A percentile compares a stretch with the other conserved stretches of the same genome.
phyloP scores from a whole-genome alignment of 768 basidiomycete genomes.

The Trametes meyenii region DNA sequence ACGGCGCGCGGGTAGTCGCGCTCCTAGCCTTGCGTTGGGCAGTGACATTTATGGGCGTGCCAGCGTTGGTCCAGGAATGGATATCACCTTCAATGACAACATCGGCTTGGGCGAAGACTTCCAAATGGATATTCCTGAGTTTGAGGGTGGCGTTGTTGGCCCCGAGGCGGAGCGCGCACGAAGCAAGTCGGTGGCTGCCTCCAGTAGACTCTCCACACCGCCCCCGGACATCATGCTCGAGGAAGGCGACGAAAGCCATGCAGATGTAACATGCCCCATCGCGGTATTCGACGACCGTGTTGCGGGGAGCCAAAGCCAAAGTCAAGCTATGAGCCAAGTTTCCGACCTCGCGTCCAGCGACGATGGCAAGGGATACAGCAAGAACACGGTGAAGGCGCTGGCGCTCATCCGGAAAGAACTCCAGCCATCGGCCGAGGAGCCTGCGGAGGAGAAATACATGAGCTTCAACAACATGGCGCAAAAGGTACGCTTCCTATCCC shows the following conservation, averaged over 20 bases:
- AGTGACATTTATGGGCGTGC: constrained; percentile 57
- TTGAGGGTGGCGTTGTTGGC: constrained; percentile 41
- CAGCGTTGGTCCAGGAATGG: constrained; percentile 55
- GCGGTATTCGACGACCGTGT: constrained; percentile 76
- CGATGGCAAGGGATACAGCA: constrained; percentile 79
- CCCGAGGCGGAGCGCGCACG: constrained; percentile 40
- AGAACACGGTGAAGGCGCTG: constrained; percentile 86
- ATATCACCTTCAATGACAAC: constrained; percentile 64
- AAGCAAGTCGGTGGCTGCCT: constrained; percentile 52
- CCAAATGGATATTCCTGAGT: constrained; percentile 67
- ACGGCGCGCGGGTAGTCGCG: constrained; percentile 66
- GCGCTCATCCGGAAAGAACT: constrained; percentile 74
- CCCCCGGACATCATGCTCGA: constrained; percentile 53
- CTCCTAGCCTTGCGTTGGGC: constrained; percentile 59
- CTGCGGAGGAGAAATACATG: constrained; percentile 58
- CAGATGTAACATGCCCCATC: constrained; percentile 74
- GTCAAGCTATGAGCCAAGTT: constrained; percentile 35
- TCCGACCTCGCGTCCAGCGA: constrained; percentile 40
- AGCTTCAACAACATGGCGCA: constrained; percentile 81
- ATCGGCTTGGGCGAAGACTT: constrained; percentile 61
- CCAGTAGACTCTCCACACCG: constrained; percentile 69
- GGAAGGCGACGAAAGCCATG: constrained; percentile 67
- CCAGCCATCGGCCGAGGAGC: constrained; percentile 52
- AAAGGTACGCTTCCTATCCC: constrained; percentile 51
- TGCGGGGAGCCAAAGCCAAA: constrained; percentile 51